phyloP scores from a whole-genome alignment of 768 basidiomycete species.

The Amanita pseudoporphyria region DNA sequence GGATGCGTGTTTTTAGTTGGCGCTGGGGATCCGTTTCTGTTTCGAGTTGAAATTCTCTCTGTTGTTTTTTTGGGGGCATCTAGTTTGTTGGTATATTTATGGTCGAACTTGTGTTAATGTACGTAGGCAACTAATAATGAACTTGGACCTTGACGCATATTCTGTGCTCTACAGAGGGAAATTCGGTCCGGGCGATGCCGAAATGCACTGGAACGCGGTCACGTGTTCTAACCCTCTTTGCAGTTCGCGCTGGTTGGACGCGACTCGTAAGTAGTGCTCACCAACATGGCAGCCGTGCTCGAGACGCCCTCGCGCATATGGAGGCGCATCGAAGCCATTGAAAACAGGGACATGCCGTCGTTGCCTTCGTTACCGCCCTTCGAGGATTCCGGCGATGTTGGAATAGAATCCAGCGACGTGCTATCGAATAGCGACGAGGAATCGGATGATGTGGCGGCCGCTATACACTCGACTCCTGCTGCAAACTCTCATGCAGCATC shows the following conservation, averaged over 20 bases:
- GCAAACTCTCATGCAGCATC: conserved; percentile 35
- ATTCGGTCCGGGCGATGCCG: no score
- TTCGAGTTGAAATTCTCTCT: background rate
- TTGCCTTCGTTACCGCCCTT: conserved; percentile 67
- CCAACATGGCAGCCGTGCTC: conserved; percentile 40
- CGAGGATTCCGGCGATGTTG: conserved; percentile 44
- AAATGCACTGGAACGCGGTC: conserved; percentile 2
- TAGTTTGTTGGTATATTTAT: background rate
- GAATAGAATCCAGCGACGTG: conserved; percentile 3
- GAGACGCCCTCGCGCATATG: conserved; percentile 84
- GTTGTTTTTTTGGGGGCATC: background rate
- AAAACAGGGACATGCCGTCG: conserved; percentile 69
- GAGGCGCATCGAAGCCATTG: conserved; percentile 72
- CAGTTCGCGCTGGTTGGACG: background rate
- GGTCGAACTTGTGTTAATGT: background rate
- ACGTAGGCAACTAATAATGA: no score
- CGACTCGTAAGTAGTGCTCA: background rate
- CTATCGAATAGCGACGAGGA: conserved; percentile 26
- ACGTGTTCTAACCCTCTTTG: background rate
- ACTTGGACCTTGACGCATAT: no score
- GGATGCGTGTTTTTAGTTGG: conserved; percentile 3
- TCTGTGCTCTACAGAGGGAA: no score
- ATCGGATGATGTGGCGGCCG: conserved; percentile 31
- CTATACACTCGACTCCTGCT: conserved; percentile 60
- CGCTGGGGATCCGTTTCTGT: background rate